Conservation (phyloP, 1,284 basidiomycete genomes). For the Malassezia japonica region DNA sequence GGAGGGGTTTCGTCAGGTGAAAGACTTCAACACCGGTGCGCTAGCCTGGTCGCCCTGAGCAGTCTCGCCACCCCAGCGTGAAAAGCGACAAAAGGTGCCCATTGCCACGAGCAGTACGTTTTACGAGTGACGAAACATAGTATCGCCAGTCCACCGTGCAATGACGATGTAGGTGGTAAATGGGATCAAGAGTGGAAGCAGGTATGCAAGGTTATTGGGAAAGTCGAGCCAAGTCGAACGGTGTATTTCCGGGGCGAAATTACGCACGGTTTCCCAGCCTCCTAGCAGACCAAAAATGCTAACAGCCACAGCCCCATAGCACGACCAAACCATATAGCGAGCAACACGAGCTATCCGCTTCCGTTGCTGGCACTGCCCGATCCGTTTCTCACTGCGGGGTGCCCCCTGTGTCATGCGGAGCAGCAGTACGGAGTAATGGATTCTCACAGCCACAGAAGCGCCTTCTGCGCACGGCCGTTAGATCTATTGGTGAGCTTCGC, state of each 20-base stretch:
- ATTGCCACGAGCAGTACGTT: too few relatives aligned
- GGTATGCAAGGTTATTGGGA: slow-evolving; percentile 20
- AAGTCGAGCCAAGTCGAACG: slow-evolving; percentile 7
- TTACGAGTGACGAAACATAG: slow-evolving; percentile 10
- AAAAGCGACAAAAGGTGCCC: too few relatives aligned
- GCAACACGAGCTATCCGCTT: neutral
- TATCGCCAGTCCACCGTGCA: slow-evolving; percentile 34
- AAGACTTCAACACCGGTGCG: too few relatives aligned
- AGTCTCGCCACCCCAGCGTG: too few relatives aligned
- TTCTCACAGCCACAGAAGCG: slow-evolving; percentile 1
- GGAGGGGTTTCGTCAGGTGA: too few relatives aligned
- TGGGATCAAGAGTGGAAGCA: slow-evolving; percentile 34
- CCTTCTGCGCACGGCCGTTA: too few relatives aligned
- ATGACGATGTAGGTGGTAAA: slow-evolving; percentile 38
- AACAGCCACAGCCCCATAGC: neutral
- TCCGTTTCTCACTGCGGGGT: too few relatives aligned
- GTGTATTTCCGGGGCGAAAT: too few relatives aligned
- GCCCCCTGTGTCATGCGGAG: too few relatives aligned
- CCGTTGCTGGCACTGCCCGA: neutral
- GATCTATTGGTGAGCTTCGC: too few relatives aligned
- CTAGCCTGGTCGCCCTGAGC: too few relatives aligned
- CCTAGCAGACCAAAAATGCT: neutral
- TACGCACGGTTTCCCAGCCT: neutral
- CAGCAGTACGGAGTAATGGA: neutral
- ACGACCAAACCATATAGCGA: neutral